Conservation (phyloP, 225 moss, liverwort and hornwort species). For the Rhytidiadelphus loreus region DNA sequence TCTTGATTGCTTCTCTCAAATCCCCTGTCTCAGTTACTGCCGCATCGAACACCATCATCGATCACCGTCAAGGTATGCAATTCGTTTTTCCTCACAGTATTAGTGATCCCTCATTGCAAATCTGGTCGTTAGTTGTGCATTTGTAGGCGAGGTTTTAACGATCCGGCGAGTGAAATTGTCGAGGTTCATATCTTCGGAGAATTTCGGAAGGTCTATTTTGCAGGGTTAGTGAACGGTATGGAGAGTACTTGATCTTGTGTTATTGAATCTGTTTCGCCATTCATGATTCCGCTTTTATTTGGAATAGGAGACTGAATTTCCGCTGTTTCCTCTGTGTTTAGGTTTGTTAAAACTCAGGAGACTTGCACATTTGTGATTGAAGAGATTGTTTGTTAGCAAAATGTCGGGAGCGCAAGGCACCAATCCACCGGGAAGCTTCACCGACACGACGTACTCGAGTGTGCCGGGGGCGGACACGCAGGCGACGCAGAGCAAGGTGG, state of each 20-base stretch:
- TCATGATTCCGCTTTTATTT: background rate
- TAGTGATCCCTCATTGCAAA: background rate
- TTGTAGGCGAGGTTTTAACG: background rate
- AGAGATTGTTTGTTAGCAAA: background rate
- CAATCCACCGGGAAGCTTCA: conserved; percentile 25
- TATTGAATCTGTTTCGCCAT: background rate
- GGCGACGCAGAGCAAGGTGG: conserved; percentile 4
- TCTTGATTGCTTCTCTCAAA: background rate
- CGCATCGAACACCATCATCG: background rate
- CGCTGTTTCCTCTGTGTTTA: background rate
- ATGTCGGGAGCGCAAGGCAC: conserved; percentile 51
- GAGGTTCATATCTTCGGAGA: background rate
- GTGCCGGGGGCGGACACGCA: conserved; percentile 9
- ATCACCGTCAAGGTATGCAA: background rate
- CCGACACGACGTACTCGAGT: conserved; percentile 23
- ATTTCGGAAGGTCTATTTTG: background rate
- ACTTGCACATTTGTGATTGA: background rate
- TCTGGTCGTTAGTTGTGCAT: background rate
- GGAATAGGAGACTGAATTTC: background rate
- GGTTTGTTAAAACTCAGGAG: background rate
- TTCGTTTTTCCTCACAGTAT: no score
- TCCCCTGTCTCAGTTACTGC: background rate
- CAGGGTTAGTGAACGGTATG: background rate
- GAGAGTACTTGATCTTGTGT: background rate
- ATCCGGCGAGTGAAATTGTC: background rate